Base-by-base conservation (phyloP, 1,284 basidiomycete genomes). In the Puccinia horiana region DNA sequence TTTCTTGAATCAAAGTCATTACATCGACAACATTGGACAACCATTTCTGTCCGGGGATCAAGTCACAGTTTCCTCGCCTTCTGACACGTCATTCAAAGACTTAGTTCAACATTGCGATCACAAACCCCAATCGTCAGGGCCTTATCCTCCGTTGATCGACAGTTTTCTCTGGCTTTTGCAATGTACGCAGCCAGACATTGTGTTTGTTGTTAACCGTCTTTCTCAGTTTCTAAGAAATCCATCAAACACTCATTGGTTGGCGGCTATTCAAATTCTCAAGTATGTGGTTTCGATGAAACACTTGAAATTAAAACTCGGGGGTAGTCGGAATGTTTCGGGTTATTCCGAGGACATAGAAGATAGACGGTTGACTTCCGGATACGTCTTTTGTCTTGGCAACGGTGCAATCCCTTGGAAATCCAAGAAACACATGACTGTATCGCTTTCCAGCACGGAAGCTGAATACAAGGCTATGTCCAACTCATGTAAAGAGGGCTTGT, bases 371-470 rank as follows among this genome's bases (percentile, higher is more conserved):
- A 74, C 44, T 4, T 29, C 72, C 1, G 40, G 72, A 1, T 70
- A 70, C 23, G 40, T 40, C 11, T 70, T 6, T 70, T 40, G n/a
- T 9, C 40, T 70, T 6, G 67, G 67, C 26, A 12, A 40, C 12
- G 67, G 67, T 6, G 11, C 67, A 6, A 70, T 70, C n/a, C 32
- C 32, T 14, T 70, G 67, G 67, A 70, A 70, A 70, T 32, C 26
- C 40, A 29, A 40, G 32, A 70, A 70, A 29, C 12, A 70, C 12
- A 37, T 29, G 9, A 70, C 67, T 12, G 44, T 49, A 1, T 35
- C 72, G 23, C 26, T 74, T 12, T 49, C 37, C 12, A 26, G 18
- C 26, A 56, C 54, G 11, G 47, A 75, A 37, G 70, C 44, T 47
- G 44, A 47, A 47, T 47, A 47, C 44, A 47, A 47, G 44, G 44